Evolutionary conservation across 768 basidiomycete genomes (phyloP), one percentile per base, ranked within the genome.

Genomic region (Mycena albidolilacea): DNA sequence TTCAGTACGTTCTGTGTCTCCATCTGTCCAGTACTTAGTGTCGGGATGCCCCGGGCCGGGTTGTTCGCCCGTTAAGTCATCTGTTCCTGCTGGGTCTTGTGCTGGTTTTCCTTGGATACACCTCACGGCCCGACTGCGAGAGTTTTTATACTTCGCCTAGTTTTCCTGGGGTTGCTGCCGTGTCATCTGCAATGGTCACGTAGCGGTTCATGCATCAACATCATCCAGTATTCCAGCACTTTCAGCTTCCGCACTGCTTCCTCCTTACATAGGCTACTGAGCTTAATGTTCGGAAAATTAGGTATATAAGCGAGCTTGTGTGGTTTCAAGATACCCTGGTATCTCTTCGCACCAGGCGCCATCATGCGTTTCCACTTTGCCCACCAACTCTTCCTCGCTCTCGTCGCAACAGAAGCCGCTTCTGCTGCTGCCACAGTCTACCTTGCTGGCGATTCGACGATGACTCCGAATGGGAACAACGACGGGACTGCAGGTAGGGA

Each of bases 391-490:
- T 58, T 38, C 37, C 57, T 58, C 37, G 37, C 37, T 38, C 37
- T 58, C 37, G 37, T 10, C 57, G 57, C 57, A 38, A 37, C 37
- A 19, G 23, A 58, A 38, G 57, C 19, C 3, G 57, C 37, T 5
- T 58, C 57, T 17, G 57, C 57, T 17, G 57, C 57, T n/a, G 57
- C 19, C 17, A 58, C 57, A 38, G 57, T 58, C 15, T 58, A 58
- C 57, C 57, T 58, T 19, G 57, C 57, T 38, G 57, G 57, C 17
- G 57, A 58, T 23, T 58, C 57, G 37, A 58, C 57, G 57, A 58
- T 58, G 57, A 58, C 57, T 19, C 4, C 57, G 57, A 58, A 58
- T 58, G 57, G 57, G 17, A 58, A 58, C 57, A 58, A 58, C 57
- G 57, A 58, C 8, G 57, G 57, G 37, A 58, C 57, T 38, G 57